Conservation (phyloP, 768 basidiomycete genomes). For the Tulasnella sp. region DNA sequence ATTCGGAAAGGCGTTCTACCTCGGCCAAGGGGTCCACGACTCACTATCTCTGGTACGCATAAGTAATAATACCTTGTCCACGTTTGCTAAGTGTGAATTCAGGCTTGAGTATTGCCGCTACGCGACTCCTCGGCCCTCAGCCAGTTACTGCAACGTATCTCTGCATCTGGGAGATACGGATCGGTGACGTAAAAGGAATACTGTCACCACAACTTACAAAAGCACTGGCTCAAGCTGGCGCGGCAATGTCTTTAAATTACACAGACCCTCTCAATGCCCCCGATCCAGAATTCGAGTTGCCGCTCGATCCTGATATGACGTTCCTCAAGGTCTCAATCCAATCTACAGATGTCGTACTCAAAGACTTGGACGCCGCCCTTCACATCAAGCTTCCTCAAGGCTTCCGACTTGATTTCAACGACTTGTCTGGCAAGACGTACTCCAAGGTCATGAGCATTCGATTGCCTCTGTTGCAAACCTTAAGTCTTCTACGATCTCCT, state of each 20-base stretch:
- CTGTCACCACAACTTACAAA: slow-evolving; percentile 44
- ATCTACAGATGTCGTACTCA: slow-evolving; percentile 44
- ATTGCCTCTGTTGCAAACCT: slow-evolving; percentile 39
- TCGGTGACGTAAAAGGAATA: slow-evolving; percentile 50
- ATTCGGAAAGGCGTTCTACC: slow-evolving; percentile 10
- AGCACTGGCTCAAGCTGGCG: slow-evolving; percentile 39
- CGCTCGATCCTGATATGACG: slow-evolving; percentile 76
- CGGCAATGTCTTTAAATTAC: slow-evolving; percentile 58
- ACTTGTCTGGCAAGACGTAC: slow-evolving; percentile 57
- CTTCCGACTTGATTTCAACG: slow-evolving; percentile 57
- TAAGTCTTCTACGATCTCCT: slow-evolving; percentile 31
- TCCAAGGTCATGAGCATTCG: slow-evolving; percentile 50
- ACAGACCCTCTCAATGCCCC: slow-evolving; percentile 72
- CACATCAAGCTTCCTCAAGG: slow-evolving; percentile 47
- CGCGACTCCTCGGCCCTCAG: slow-evolving; percentile 82
- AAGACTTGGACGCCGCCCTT: slow-evolving; percentile 40
- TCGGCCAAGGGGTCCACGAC: slow-evolving; percentile 8
- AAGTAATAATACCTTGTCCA: no score
- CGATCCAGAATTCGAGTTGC: slow-evolving; percentile 49
- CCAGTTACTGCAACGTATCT: slow-evolving; percentile 78
- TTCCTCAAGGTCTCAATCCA: slow-evolving; percentile 61
- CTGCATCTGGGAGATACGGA: slow-evolving; percentile 83
- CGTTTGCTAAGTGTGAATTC: neutral
- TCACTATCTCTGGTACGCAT: slow-evolving; percentile 38
- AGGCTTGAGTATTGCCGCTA: slow-evolving; percentile 70